A percentile compares a stretch with the other conserved stretches of the same genome.
Evolutionary conservation across 345 rosid genomes (phyloP).

Genomic region (Lenwebbia sp.): DNA sequence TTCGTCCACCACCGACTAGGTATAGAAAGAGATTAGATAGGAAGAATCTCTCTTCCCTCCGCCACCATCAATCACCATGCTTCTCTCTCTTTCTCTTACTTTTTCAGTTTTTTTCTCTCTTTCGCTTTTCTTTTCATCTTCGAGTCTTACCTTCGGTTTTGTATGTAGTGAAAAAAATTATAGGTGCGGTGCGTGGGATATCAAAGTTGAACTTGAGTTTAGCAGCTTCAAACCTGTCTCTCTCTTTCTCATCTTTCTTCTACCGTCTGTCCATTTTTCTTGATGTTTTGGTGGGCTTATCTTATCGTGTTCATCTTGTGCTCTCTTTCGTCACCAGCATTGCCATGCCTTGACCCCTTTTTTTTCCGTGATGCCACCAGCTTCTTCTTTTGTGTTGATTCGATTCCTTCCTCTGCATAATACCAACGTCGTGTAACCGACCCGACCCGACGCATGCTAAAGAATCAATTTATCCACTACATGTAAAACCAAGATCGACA

Average conservation of each 20-base stretch:
- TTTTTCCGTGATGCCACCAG: background rate
- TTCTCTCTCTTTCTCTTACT: background rate
- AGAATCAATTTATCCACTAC: background rate
- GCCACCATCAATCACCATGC: background rate
- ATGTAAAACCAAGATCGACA: background rate
- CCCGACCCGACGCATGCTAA: background rate
- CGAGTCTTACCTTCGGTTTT: background rate
- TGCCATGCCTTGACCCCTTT: background rate
- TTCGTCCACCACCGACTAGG: constrained; percentile 3
- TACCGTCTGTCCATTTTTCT: background rate
- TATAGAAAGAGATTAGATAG: background rate
- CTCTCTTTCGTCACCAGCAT: background rate
- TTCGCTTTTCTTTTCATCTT: background rate
- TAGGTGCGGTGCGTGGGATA: background rate
- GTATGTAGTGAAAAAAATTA: background rate
- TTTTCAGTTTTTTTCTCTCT: background rate
- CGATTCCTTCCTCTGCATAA: background rate
- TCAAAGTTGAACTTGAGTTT: background rate
- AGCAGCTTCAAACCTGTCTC: background rate
- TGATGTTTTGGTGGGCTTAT: background rate
- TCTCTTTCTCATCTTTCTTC: background rate
- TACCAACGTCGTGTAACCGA: background rate
- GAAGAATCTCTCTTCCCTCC: constrained; percentile 10
- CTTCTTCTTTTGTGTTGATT: background rate
- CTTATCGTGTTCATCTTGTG: background rate